Base-by-base conservation (phyloP, 495 filamentous ascomycete species). In the Penicillium flavigenum region DNA sequence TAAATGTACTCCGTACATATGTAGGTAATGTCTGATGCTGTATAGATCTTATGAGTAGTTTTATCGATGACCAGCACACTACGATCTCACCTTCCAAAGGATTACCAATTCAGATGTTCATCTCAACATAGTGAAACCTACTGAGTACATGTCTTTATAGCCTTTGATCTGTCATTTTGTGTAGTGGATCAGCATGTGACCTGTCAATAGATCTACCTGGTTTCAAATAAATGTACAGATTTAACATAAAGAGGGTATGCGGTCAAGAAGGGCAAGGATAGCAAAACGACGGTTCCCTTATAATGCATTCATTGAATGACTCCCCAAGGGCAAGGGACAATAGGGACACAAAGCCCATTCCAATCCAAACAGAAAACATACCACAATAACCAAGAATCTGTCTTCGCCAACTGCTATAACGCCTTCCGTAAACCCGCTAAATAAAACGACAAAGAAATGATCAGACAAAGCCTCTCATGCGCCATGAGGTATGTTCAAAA, bases 371-470 rank as follows among this genome's bases (percentile, higher is more conserved):
- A 50, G 42, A 55, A 42, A 61, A 22, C 46, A 27, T 12, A 31
- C 43, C 57, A 51, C n/a, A 43, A 63, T 51, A 51, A 44, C 48
- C 44, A 39, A 42, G 41, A 41, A 47, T 51, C 48, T 44, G 44
- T 42, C 53, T 59, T 56, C 41, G 52, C 51, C 27, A 54, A 39
- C 43, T 62, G 57, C 55, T 63, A 38, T 14, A 69, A 69, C 66
- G 64, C 66, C 66, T 49, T 60, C 58, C 60, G 66, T 67, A 58
- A 47, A 56, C 58, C 62, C 64, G 64, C 64, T 67, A 67, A 64
- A 58, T 55, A 45, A 58, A 65, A 61, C 55, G 32, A 19, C 54
- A 64, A 64, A 61, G 32, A 57, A 46, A 61, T 57, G 43, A 44
- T 41, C 27, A 44, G 38, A 53, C 51, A 53, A 43, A 53, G 36